phyloP scores from a whole-genome alignment of 2,329 filamentous ascomycete species.

The Xylaria sp. region DNA sequence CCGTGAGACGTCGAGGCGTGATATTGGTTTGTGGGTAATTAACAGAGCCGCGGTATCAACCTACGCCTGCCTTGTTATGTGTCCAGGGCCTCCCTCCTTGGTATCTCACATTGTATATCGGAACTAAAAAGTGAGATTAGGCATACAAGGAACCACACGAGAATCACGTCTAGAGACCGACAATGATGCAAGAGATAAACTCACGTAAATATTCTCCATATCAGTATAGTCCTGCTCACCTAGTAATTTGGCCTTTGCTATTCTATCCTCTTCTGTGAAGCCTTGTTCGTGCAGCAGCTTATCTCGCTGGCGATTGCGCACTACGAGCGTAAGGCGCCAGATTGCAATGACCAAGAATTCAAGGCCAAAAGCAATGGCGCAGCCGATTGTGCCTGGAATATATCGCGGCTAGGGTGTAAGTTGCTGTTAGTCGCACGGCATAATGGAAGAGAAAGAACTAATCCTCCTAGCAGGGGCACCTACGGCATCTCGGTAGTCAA shows the following conservation, averaged over 20 bases:
- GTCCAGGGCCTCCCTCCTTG: no score
- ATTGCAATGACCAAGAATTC: slow-evolving; percentile 45
- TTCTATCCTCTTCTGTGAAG: slow-evolving; percentile 43
- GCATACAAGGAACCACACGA: not conserved
- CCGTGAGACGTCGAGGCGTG: not conserved
- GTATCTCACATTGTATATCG: slow-evolving; percentile 36
- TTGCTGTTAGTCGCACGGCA: not conserved
- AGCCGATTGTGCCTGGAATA: slow-evolving; percentile 48
- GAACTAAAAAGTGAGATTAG: slow-evolving; percentile 27
- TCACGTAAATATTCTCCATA: slow-evolving; percentile 46
- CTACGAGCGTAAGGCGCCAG: slow-evolving; percentile 49
- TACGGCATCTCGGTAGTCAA: slow-evolving; percentile 48
- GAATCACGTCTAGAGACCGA: not conserved
- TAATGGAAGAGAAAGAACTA: not conserved
- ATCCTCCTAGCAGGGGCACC: slow-evolving; percentile 9
- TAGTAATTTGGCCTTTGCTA: slow-evolving; percentile 40
- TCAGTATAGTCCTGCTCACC: slow-evolving; percentile 47
- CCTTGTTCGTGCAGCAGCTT: slow-evolving; percentile 39
- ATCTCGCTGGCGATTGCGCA: slow-evolving; percentile 46
- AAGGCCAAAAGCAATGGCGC: slow-evolving; percentile 47
- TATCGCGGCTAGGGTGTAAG: slow-evolving; percentile 47
- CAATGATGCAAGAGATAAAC: slow-evolving; percentile 2
- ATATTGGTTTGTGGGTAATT: not conserved
- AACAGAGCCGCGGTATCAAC: not conserved
- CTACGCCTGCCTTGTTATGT: not conserved